Evolutionary conservation across 345 rosid species (phyloP).

Genomic region (Aquilaria sinensis): DNA sequence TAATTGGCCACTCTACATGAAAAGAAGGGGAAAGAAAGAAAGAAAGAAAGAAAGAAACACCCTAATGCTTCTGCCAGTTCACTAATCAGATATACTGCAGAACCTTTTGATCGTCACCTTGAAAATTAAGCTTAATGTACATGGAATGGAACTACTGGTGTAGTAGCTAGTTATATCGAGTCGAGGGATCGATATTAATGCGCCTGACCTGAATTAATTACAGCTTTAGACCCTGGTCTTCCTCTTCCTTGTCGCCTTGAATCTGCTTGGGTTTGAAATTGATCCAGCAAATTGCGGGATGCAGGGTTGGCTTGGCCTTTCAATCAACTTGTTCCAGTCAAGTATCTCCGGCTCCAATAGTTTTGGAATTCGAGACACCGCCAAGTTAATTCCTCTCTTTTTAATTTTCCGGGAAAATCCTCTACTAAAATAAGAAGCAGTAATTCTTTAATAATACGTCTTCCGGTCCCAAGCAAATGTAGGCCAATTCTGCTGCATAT

Average conservation of each 20-base stretch:
- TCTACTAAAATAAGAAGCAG: conserved; percentile 11
- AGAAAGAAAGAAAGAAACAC: not conserved
- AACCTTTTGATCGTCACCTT: conserved; percentile 17
- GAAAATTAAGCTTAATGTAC: conserved; percentile 18
- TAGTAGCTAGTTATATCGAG: not conserved
- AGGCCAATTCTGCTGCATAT: conserved; percentile 13
- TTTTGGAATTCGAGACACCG: conserved; percentile 22
- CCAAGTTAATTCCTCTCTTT: conserved; percentile 16
- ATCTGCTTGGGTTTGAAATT: conserved; percentile 11
- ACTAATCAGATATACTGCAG: conserved; percentile 17
- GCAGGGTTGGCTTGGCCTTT: conserved; percentile 26
- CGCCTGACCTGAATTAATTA: conserved; percentile 7
- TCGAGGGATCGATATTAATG: too few species aligned
- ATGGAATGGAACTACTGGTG: not conserved
- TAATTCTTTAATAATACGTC: conserved; percentile 4
- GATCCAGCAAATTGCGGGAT: conserved; percentile 21
- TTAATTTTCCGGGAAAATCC: conserved; percentile 11
- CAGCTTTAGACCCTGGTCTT: conserved; percentile 18
- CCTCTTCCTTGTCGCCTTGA: conserved; percentile 26
- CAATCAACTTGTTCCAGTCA: conserved; percentile 11
- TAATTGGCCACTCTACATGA: conserved; percentile 30
- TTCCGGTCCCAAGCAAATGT: conserved; percentile 5
- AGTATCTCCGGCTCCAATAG: conserved; percentile 29
- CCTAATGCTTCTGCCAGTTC: conserved; percentile 7
- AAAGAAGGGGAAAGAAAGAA: not conserved